Conservation (phyloP, 371 early-diverging fungal genomes). For the Mortierella sp. region DNA sequence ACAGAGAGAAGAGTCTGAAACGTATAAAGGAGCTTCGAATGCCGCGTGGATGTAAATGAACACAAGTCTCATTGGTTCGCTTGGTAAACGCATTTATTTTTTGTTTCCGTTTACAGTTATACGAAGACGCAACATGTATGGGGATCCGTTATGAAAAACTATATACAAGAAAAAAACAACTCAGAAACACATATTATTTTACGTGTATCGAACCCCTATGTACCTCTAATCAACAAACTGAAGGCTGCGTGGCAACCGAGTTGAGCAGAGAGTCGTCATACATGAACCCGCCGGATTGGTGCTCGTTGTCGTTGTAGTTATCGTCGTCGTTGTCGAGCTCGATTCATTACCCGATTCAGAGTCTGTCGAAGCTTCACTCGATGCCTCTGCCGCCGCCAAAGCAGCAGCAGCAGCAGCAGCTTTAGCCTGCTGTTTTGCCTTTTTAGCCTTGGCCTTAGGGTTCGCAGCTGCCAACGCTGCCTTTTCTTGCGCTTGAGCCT, state of each 20-base stretch:
- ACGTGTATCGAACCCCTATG: too few species aligned
- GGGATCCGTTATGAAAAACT: too few species aligned
- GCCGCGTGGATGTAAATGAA: too few species aligned
- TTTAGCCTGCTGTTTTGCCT: constrained; percentile 26
- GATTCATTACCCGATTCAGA: neutral
- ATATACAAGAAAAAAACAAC: too few species aligned
- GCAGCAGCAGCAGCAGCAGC: constrained; percentile 32
- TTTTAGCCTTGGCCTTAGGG: constrained; percentile 35
- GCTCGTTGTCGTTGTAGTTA: neutral
- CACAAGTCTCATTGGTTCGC: too few species aligned
- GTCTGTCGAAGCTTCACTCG: neutral
- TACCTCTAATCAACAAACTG: constrained; percentile 40
- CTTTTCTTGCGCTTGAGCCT: constrained; percentile 21
- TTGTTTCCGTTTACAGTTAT: too few species aligned
- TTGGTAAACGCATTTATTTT: too few species aligned
- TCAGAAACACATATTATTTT: too few species aligned
- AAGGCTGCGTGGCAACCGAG: constrained; percentile 39
- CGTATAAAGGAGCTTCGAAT: too few species aligned
- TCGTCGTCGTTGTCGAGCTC: neutral
- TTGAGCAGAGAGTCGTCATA: constrained; percentile 13
- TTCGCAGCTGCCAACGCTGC: constrained; percentile 12
- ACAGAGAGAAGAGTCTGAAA: too few species aligned
- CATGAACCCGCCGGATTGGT: neutral
- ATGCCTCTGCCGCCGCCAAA: neutral
- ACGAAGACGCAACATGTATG: too few species aligned